A percentile compares a stretch with the other conserved stretches of the same genome.
Conservation (phyloP, 768 basidiomycete species). For the Mycena pura region DNA sequence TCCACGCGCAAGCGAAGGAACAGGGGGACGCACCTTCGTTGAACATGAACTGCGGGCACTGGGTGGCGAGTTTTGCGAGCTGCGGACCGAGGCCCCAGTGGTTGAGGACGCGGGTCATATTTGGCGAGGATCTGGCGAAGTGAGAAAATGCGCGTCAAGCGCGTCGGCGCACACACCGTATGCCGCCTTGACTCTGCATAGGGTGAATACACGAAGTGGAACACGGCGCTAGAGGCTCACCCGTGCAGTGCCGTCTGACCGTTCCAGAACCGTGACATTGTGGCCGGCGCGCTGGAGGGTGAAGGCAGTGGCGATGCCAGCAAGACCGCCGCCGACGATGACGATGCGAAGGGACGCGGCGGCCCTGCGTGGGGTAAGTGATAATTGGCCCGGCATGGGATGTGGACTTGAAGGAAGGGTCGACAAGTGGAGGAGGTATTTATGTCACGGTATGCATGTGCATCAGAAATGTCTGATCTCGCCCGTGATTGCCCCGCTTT, state of each 20-base stretch:
- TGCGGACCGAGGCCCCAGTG: conserved; percentile 60
- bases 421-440: not conserved
- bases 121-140: conserved; percentile 52
- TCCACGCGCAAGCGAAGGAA: too few relatives aligned
- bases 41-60: conserved; percentile 41
- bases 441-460: not conserved
- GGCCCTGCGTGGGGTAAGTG: conserved; percentile 33
- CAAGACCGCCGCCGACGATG: conserved; percentile 56
- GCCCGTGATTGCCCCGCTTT: not conserved
- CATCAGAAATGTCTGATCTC: not conserved
- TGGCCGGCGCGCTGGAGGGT: conserved; percentile 64
- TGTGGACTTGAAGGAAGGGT: not conserved
- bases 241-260: conserved; percentile 47
- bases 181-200: conserved; percentile 46
- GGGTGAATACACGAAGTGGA: not conserved
- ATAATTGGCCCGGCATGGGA: conserved; percentile 37
- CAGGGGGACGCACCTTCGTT: conserved; percentile 34
- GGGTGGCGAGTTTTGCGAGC: conserved; percentile 45
- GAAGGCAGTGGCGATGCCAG: conserved; percentile 63
- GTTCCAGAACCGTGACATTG: conserved; percentile 63
- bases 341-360: conserved; percentile 41
- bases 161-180: conserved; percentile 36
- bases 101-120: conserved; percentile 60
- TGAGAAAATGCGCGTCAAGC: not conserved
- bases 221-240: conserved; percentile 33